Evolutionary conservation across 495 filamentous ascomycete species (phyloP).

Genomic region (Venustampulla echinocandica): DNA sequence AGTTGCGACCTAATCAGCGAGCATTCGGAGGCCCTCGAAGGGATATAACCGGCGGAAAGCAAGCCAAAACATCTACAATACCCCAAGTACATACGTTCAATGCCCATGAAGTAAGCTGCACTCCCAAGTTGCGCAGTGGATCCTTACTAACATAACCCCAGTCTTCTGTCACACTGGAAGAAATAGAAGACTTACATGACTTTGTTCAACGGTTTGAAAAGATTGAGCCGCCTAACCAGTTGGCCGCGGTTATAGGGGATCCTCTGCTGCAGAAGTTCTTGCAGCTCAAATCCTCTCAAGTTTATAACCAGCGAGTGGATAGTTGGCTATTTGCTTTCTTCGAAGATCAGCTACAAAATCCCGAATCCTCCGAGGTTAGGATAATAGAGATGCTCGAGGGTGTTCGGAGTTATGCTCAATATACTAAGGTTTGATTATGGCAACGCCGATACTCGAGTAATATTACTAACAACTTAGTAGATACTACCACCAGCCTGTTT

Average conservation of each 20-base stretch:
- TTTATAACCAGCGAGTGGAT: conserved; percentile 46
- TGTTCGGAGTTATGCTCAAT: conserved; percentile 49
- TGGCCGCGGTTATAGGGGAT: conserved; percentile 68
- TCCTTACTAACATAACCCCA: conserved; percentile 13
- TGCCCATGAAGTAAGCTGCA: conserved; percentile 47
- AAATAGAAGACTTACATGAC: conserved; percentile 61
- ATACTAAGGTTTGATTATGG: conserved; percentile 48
- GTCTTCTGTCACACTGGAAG: conserved; percentile 56
- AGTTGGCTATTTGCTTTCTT: conserved; percentile 59
- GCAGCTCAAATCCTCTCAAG: conserved; percentile 51
- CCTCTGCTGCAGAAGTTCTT: conserved; percentile 71
- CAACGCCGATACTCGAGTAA: conserved; percentile 2
- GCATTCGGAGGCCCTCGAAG: conserved; percentile 46
- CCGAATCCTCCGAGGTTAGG: conserved; percentile 39
- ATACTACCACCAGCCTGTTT: conserved; percentile 49
- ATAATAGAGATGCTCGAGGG: conserved; percentile 48
- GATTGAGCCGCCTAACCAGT: conserved; percentile 73
- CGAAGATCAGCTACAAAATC: conserved; percentile 46
- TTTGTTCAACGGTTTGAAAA: conserved; percentile 70
- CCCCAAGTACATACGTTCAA: conserved; percentile 68
- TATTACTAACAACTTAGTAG: conserved; percentile 30
- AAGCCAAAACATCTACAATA: conserved; percentile 37
- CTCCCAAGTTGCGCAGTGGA: conserved; percentile 5
- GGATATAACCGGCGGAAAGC: conserved; percentile 35
- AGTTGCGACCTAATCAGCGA: conserved; percentile 25